A percentile compares a stretch with the other conserved stretches of the same genome.
Conservation (phyloP, 1,284 basidiomycete species). For the Veloboletus limbatus region DNA sequence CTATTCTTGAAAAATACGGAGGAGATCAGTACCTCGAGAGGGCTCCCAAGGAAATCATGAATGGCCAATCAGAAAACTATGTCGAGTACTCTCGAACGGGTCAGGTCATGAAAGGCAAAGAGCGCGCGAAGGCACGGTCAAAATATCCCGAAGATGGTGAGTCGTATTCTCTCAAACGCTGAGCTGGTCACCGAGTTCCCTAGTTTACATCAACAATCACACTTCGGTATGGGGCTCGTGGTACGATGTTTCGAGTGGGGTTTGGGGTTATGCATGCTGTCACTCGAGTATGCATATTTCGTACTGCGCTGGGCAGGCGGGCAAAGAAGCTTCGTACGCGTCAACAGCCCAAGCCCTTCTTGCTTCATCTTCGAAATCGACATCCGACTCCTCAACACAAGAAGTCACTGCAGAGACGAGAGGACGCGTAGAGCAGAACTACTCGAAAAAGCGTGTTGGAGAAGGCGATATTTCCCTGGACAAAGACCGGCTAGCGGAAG, state of each 20-base stretch:
- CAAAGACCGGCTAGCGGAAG: conserved; percentile 62
- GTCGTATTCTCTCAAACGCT: conserved; percentile 21
- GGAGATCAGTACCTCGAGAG: conserved; percentile 91
- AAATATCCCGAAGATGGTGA: conserved; percentile 95
- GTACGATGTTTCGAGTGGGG: conserved; percentile 69
- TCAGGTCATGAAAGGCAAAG: conserved; percentile 88
- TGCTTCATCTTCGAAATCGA: conserved; percentile 34
- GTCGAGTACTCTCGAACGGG: conserved; percentile 96
- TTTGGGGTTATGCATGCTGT: conserved; percentile 96
- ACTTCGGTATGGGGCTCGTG: conserved; percentile 95
- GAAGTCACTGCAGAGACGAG: conserved; percentile 35
- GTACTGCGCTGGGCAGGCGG: conserved; percentile 91
- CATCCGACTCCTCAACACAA: conserved; percentile 25
- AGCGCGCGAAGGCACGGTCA: conserved; percentile 78
- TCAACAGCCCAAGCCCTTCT: conserved; percentile 72
- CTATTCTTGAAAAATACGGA: conserved; percentile 89
- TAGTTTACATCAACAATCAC: conserved; percentile 93
- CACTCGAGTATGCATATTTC: conserved; percentile 85
- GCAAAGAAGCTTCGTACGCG: conserved; percentile 74
- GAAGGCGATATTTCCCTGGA: conserved; percentile 76
- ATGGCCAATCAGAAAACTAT: conserved; percentile 96
- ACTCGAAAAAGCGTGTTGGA: conserved; percentile 66
- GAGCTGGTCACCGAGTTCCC: conserved; percentile 7
- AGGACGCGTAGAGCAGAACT: conserved; percentile 56
- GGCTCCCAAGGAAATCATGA: conserved; percentile 84